A percentile compares a stretch with the other conserved stretches of the same genome.
Conservation (phyloP, 2,329 filamentous ascomycete species). For the Monosporascus sp. region DNA sequence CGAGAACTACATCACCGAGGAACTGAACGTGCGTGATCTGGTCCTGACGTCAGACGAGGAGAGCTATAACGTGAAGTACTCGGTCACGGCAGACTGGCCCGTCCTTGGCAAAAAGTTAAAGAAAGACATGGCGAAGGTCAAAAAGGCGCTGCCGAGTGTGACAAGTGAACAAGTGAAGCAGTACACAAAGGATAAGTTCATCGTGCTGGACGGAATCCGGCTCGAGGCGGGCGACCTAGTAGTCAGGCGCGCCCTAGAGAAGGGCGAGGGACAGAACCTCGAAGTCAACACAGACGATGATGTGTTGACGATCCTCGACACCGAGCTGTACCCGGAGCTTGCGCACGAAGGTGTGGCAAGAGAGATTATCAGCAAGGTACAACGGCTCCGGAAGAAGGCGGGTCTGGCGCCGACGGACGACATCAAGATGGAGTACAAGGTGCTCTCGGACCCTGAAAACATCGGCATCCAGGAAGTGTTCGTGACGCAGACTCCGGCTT, state of each 20-base stretch:
- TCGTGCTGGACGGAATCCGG: constrained; percentile 79
- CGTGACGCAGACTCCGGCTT: constrained; percentile 57
- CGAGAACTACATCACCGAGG: constrained; percentile 83
- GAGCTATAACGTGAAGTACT: constrained; percentile 89
- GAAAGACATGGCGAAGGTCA: constrained; percentile 87
- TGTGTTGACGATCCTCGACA: constrained; percentile 86
- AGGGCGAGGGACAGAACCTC: constrained; percentile 67
- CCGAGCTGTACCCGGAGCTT: constrained; percentile 75
- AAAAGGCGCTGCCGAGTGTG: constrained; percentile 78
- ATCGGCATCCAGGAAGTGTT: constrained; percentile 68
- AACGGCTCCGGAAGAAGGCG: constrained; percentile 89
- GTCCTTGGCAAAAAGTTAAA: constrained; percentile 94
- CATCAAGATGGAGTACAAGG: constrained; percentile 87
- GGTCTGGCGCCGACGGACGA: constrained; percentile 88
- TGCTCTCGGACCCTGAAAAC: constrained; percentile 70
- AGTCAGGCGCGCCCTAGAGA: constrained; percentile 72
- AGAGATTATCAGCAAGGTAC: constrained; percentile 90
- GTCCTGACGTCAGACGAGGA: constrained; percentile 81
- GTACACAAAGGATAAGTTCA: constrained; percentile 68
- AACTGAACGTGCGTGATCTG: constrained; percentile 84
- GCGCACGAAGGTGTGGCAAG: constrained; percentile 83
- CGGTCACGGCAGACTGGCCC: constrained; percentile 86
- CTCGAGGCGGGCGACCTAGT: constrained; percentile 78
- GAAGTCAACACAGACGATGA: constrained; percentile 88
- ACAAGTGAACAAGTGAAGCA: constrained; percentile 75